phyloP scores from a whole-genome alignment of 2,329 filamentous ascomycete species.

The Penicillium sp. region DNA sequence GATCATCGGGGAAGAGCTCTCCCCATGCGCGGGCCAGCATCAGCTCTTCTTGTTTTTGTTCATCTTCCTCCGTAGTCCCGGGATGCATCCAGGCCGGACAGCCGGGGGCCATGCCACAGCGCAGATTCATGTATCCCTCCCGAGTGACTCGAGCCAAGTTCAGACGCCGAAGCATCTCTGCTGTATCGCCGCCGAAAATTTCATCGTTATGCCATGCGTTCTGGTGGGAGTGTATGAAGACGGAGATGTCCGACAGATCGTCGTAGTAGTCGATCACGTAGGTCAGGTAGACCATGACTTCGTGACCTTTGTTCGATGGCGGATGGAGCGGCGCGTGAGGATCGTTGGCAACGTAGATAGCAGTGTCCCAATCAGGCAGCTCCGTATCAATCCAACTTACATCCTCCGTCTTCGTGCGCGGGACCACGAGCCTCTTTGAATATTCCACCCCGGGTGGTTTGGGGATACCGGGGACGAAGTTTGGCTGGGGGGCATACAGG shows the following conservation, averaged over 20 bases:
- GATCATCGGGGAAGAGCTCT: slow-evolving; percentile 47
- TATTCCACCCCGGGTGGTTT: slow-evolving; percentile 52
- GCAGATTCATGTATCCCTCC: slow-evolving; percentile 60
- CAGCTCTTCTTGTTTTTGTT: slow-evolving; percentile 48
- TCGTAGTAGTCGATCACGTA: slow-evolving; percentile 65
- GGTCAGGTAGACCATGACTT: slow-evolving; percentile 62
- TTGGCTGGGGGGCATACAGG: slow-evolving; percentile 30
- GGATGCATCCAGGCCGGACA: slow-evolving; percentile 61
- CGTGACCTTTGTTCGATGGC: slow-evolving; percentile 61
- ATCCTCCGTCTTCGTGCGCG: slow-evolving; percentile 53
- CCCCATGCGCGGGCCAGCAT: slow-evolving; percentile 49
- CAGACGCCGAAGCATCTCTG: slow-evolving; percentile 52
- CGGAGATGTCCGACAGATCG: slow-evolving; percentile 56
- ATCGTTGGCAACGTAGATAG: slow-evolving; percentile 56
- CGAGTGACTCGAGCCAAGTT: slow-evolving; percentile 52
- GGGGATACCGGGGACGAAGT: slow-evolving; percentile 36
- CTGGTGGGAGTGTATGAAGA: slow-evolving; percentile 61
- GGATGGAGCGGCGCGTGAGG: slow-evolving; percentile 50
- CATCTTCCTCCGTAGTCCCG: slow-evolving; percentile 38
- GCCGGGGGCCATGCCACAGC: slow-evolving; percentile 59
- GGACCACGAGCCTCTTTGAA: slow-evolving; percentile 56
- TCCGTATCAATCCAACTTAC: slow-evolving; percentile 55
- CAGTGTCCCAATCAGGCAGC: slow-evolving; percentile 49
- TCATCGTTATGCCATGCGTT: slow-evolving; percentile 62
- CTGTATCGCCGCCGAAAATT: slow-evolving; percentile 51